Percentiles rank a stretch among this genome's conserved stretches.
phyloP scores from a whole-genome alignment of 805 yeast species.

The Pichia phayaonensis region DNA sequence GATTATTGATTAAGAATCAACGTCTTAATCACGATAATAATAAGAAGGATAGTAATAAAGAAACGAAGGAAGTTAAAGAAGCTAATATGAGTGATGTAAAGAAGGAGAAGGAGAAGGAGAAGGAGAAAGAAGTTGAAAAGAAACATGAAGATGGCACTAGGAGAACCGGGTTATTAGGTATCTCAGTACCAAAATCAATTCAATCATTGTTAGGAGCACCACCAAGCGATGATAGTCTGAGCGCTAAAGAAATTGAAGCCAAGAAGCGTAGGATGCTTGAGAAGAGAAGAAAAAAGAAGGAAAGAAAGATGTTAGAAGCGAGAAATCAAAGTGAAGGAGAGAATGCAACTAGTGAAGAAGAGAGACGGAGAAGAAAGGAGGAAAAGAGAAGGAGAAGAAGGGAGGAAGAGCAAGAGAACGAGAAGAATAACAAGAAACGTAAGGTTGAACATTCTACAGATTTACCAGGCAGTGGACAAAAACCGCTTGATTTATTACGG shows the following conservation, averaged over 20 bases:
- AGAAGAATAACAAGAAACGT: background rate
- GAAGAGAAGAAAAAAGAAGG: background rate
- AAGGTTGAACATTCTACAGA: background rate
- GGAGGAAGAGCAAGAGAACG: background rate
- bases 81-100: too few relatives aligned
- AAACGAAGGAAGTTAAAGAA: too few relatives aligned
- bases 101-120: too few relatives aligned
- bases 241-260: background rate
- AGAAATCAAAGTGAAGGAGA: background rate
- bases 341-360: background rate
- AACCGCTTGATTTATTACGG: background rate
- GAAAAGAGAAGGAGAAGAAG: background rate
- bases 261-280: background rate
- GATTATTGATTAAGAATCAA: background rate
- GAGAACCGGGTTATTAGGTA: slow-evolving; percentile 4
- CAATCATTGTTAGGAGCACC: background rate
- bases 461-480: background rate
- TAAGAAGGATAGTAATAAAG: background rate
- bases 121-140: background rate
- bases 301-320: background rate
- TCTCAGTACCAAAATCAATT: slow-evolving; percentile 1
- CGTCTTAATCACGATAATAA: too few relatives aligned
- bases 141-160: background rate
- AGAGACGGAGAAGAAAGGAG: background rate
- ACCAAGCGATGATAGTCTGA: background rate